These are phyloP conservation scores for Dionaea muscipula DNA, from an alignment of 179 eudicot genomes.

Conservation along the genomic window DNA sequence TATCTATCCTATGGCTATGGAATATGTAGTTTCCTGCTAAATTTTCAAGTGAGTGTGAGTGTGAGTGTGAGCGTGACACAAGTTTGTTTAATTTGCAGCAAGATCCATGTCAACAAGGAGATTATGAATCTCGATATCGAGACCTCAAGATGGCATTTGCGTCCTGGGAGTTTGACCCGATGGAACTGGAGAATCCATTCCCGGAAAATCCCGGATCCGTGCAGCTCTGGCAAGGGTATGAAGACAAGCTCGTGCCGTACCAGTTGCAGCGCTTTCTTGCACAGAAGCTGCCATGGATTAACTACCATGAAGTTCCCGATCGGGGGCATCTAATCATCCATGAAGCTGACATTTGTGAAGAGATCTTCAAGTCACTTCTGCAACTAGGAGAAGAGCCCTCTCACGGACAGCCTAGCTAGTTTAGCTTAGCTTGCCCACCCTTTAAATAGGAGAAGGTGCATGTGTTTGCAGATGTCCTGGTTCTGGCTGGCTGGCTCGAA, in stretches of 20 bases:
- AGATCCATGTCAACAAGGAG: conserved; percentile 7
- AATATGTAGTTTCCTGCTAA: not conserved
- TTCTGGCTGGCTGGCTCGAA: too few species aligned
- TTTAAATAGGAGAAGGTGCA: too few species aligned
- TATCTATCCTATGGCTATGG: not conserved
- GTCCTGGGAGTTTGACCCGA: conserved; percentile 44
- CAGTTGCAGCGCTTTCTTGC: conserved; percentile 29
- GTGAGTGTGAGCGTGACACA: not conserved
- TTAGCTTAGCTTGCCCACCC: too few species aligned
- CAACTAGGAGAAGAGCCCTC: conserved; percentile 36
- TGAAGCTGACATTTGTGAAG: conserved; percentile 37
- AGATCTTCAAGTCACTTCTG: conserved; percentile 40
- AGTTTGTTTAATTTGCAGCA: not conserved
- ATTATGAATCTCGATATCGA: conserved; percentile 11
- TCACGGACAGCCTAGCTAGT: too few species aligned
- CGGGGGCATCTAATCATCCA: conserved; percentile 45
- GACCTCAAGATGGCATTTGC: conserved; percentile 35
- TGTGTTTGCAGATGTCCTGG: too few species aligned
- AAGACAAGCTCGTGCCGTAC: conserved; percentile 40
- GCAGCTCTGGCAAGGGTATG: conserved; percentile 46
- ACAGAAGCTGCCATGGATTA: conserved; percentile 32
- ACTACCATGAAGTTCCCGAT: conserved; percentile 41
- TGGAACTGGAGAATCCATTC: conserved; percentile 22
- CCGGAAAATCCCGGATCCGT: conserved; percentile 19
- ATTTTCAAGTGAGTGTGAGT: too few species aligned